Conservation (phyloP, 1,284 basidiomycete genomes). For the Ustilago trichophora region DNA sequence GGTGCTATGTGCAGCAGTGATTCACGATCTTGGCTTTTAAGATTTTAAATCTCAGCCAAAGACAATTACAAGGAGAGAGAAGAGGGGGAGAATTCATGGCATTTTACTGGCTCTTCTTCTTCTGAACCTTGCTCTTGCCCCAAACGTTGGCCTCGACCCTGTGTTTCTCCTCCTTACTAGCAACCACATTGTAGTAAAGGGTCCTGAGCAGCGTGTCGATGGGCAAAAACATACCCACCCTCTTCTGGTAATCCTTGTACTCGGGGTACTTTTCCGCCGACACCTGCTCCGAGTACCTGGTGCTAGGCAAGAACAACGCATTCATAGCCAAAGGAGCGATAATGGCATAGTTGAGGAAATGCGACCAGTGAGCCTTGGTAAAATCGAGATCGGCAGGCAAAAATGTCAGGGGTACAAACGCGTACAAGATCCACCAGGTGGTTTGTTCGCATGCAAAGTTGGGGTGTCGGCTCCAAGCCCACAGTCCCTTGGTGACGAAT, state of each 20-base stretch:
- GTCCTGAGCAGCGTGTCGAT: slow-evolving; percentile 69
- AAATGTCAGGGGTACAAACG: slow-evolving; percentile 61
- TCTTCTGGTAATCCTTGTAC: slow-evolving; percentile 77
- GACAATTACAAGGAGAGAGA: neutral
- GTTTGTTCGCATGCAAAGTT: slow-evolving; percentile 89
- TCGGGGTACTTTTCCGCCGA: slow-evolving; percentile 79
- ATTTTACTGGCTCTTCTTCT: slow-evolving; percentile 35
- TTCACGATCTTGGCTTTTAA: too few species aligned
- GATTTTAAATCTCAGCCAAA: too few species aligned
- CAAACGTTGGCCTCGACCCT: slow-evolving; percentile 54
- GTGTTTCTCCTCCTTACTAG: slow-evolving; percentile 25
- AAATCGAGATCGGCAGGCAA: slow-evolving; percentile 70
- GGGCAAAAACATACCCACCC: slow-evolving; percentile 84
- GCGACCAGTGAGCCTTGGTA: slow-evolving; percentile 54
- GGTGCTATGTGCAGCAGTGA: too few species aligned
- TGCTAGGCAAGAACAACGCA: slow-evolving; percentile 68
- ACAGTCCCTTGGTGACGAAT: slow-evolving; percentile 84
- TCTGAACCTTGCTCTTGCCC: slow-evolving; percentile 37
- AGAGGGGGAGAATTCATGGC: neutral
- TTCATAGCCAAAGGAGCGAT: slow-evolving; percentile 57
- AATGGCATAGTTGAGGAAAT: slow-evolving; percentile 61
- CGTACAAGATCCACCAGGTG: slow-evolving; percentile 77
- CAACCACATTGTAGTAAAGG: slow-evolving; percentile 60
- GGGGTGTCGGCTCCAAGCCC: slow-evolving; percentile 86
- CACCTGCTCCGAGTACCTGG: slow-evolving; percentile 81